Base-by-base conservation (phyloP, 805 yeast genomes). In the Metahyphopichia silvanorum region DNA sequence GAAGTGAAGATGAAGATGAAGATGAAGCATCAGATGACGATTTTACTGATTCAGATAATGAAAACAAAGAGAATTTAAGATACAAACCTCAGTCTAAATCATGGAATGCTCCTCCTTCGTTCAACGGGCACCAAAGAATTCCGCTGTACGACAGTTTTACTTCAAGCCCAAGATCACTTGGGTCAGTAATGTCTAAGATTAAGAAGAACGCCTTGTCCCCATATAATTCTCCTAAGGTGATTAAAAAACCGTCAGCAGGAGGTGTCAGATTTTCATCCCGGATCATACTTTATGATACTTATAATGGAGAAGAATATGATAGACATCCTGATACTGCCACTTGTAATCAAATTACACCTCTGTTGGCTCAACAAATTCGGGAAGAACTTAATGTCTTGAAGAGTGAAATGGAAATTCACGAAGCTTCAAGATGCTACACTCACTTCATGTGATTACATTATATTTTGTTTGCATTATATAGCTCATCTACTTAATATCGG, bases 291-390 rank as follows among this genome's bases (percentile, higher is more conserved):
- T 91, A 80, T 57, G 94, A 87, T 39, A 91, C 96, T 1, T 87
- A 83, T 56, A 74, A 81, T 37, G 79, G 80, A 22, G 79, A 75
- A 13, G 96, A 85, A 43, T 91, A 91, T 57, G 97, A 91, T 57
- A 77, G 98, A 48, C 87, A 81, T 43, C 96, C 97, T 0, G 97
- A 88, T 41, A 69, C 80, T 18, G 95, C 95, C 3, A 88, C 97
- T 2, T 91, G 97, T 61, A 87, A 89, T 57, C 87, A 82, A 52
- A 68, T 88, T 55, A 88, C 96, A 1, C 96, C 97, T 5, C 69
- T 73, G 36, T 61, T 88, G 52, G 96, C 97, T 0, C 88, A 86
- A 55, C 77, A 76, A 57, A 87, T 91, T 47, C 83, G 81, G 59
- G 84, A 82, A 23, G 98, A 91, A 57, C 66, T 91, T 53, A 89